A percentile compares a stretch with the other conserved stretches of the same genome.
phyloP scores from a whole-genome alignment of 2,329 filamentous ascomycete genomes.

The Ceratocystis ficicola region DNA sequence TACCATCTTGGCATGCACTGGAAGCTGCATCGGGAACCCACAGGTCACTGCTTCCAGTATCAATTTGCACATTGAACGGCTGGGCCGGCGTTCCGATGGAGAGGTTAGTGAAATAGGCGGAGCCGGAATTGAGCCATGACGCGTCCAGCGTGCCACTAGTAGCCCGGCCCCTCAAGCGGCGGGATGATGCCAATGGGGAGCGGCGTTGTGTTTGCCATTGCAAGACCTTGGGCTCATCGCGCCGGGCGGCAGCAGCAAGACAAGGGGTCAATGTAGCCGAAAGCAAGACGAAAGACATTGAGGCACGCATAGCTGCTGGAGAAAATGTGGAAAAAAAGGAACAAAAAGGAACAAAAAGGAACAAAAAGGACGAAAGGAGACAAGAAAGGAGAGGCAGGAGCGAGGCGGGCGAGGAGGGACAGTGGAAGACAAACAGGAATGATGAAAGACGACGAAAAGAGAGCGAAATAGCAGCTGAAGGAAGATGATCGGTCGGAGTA shows the following conservation, averaged over 20 bases:
- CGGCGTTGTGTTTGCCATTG: constrained; percentile 14
- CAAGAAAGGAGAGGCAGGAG: no score
- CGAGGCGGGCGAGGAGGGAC: not conserved
- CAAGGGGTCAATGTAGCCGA: not conserved
- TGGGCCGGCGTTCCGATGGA: constrained; percentile 47
- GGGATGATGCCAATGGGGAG: not conserved
- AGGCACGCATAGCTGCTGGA: not conserved
- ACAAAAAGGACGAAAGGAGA: not conserved
- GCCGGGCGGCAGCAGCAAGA: not conserved
- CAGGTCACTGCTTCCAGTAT: constrained; percentile 54
- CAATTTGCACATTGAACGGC: constrained; percentile 45
- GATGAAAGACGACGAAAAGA: not conserved
- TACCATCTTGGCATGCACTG: constrained; percentile 31
- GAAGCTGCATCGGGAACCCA: constrained; percentile 41
- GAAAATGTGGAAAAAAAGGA: not conserved
- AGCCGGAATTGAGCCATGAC: constrained; percentile 25
- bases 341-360: not conserved
- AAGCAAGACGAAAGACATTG: not conserved
- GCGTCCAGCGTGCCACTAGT: constrained; percentile 2
- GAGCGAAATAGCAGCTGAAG: not conserved
- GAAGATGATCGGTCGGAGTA: not conserved
- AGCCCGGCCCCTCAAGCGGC: not conserved
- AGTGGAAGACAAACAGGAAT: not conserved
- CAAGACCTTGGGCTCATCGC: constrained; percentile 3
- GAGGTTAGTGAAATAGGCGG: constrained; percentile 43